Conservation (phyloP, 164 flowering plant species). For the Echeveria elegans region DNA sequence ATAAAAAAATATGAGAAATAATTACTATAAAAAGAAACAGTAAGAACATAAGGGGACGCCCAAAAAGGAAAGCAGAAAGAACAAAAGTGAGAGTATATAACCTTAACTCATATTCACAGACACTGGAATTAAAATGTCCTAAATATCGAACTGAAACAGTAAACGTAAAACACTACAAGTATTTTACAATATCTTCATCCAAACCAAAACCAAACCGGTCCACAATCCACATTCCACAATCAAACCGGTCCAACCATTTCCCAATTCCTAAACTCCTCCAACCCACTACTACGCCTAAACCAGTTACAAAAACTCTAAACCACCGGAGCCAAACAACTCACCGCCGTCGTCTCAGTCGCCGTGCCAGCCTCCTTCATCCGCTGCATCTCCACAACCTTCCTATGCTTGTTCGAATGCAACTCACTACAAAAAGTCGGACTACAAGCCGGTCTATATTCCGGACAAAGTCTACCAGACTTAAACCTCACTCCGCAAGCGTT, state of each 20-base stretch:
- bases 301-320: conserved; percentile 38
- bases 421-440: conserved; percentile 62
- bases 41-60: no score
- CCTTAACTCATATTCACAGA: no score
- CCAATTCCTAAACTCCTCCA: background rate
- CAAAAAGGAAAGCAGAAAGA: no score
- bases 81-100: no score
- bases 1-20: no score
- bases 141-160: no score
- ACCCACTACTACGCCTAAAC: background rate
- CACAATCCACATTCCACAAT: background rate
- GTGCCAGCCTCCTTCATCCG: conserved; percentile 31
- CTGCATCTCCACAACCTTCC: conserved; percentile 67
- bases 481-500: conserved; percentile 63
- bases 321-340: conserved; percentile 13
- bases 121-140: no score
- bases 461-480: conserved; percentile 62
- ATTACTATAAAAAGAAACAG: no score
- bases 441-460: conserved; percentile 64
- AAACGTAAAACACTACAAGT: no score
- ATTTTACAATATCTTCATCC: background rate
- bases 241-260: background rate
- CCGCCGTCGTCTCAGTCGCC: conserved; percentile 30
- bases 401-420: conserved; percentile 59
- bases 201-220: background rate